Base-by-base conservation (phyloP, 2,329 filamentous ascomycete genomes). In the Leptographium flavum region DNA sequence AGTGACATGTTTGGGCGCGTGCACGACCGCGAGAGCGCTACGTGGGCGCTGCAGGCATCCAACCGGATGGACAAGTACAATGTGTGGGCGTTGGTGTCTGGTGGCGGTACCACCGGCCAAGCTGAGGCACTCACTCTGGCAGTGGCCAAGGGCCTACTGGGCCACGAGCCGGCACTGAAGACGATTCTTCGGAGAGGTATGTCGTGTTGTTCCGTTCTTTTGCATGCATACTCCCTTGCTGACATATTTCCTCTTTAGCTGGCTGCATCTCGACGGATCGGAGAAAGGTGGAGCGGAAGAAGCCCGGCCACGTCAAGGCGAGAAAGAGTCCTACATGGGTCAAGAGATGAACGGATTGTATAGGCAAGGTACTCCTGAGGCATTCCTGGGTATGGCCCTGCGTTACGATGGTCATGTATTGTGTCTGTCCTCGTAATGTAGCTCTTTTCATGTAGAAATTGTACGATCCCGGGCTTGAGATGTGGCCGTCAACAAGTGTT, bases 291-390 rank as follows among this genome's bases (percentile, higher is more conserved):
- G 92, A 98, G 69, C 90, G 92, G 63, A 98, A 98, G 81, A 96
- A 98, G 76, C 78, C 87, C 47, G 93, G 92, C 55, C 86, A 87
- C 59, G 66, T 94, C 68, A 98, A 98, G 75, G 90, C 92, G 47
- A 84, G 92, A 67, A 98, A 98, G 79, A 93, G 83, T 79, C 90
- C 90, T 49, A 76, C 92, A 57, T 98, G 93, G 92, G 88, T 96
- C 73, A 96, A 95, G 79, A 68, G 74, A 67, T 79, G 23, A 25
- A 8, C 9, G 36, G 36, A n/a, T 10, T 28, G 13, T 7, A 28
- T 8, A 28, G 3, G 27, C n/a, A n/a, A n/a, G n/a, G n/a, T n/a
- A n/a, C n/a, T n/a, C n/a, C n/a, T n/a, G n/a, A n/a, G n/a, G n/a
- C n/a, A n/a, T n/a, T n/a, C n/a, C n/a, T n/a, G n/a, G n/a, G n/a